Base-by-base conservation (phyloP, 768 basidiomycete species). In the Russula foetens region DNA sequence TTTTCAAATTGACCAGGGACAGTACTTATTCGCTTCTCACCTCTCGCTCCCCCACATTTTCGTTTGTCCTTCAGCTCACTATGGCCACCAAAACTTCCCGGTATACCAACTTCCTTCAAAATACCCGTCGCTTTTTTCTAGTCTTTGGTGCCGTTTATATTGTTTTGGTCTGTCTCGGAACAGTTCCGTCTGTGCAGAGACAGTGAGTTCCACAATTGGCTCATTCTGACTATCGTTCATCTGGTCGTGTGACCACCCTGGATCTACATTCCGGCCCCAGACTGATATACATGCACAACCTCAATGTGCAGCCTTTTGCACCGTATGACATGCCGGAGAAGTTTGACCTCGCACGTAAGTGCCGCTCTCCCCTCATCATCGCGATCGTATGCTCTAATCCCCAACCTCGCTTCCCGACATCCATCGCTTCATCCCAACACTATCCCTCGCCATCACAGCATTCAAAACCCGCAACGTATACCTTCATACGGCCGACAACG, bases 311-410 rank as follows among this genome's bases (percentile, higher is more conserved):
- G 6, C 75, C 80, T 57, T 79, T 77, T 60, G 81, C 85, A 0
- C 76, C 84, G 31, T 92, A 81, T 65, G 77, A 83, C 56, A 67
- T 73, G 7, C 94, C 94, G 1, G 90, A 91, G 70, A 79, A 73
- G 64, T 91, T 91, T 69, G 89, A 90, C 1, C 75, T 96, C 56
- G 85, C 93, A 29, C 91, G 90, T 92, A 70, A 66, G 83, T 74
- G 4, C 6, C 12, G 31, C 21, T 49, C 24, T 12, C 19, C 31
- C 24, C 33, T 38, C 23, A 26, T 17, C 15, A 5, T 4, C 12
- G 11, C 1, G 12, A 14, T 28, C 26, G 7, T 31, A 9, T 41
- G n/a, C 31, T 26, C 14, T n/a, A 12, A 24, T 1, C 38, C 53
- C 7, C 28, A 28, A 41, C 33, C 15, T 44, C 17, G 9, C 38